Conservation (phyloP, 345 rosid species). For the Anastatica hierochuntica region DNA sequence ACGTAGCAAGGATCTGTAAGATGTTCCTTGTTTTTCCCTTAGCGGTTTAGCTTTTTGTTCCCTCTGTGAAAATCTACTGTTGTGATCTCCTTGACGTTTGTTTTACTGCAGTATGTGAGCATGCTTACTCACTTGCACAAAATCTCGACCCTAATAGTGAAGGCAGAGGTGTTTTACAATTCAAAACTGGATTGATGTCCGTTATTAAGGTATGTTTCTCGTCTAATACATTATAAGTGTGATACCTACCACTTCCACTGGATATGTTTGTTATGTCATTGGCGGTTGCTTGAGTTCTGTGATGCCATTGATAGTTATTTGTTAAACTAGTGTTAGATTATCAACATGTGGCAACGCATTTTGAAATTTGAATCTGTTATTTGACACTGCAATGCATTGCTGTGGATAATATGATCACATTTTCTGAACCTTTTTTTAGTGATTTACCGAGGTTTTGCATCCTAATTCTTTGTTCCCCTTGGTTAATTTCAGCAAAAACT, state of each 20-base stretch:
- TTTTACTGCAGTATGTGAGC: constrained; percentile 76
- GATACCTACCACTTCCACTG: no score
- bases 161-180: constrained; percentile 95
- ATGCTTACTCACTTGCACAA: constrained; percentile 90
- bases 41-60: no score
- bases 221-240: no score
- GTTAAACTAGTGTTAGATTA: not conserved
- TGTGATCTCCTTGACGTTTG: constrained; percentile 7
- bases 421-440: no score
- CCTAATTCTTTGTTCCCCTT: constrained; percentile 3
- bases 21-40: not conserved
- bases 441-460: not conserved
- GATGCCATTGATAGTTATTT: no score
- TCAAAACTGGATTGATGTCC: constrained; percentile 95
- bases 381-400: no score
- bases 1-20: constrained; percentile 73
- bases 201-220: constrained; percentile 67
- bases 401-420: no score
- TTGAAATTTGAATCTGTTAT: not conserved
- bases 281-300: no score
- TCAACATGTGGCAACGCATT: not conserved
- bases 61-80: not conserved
- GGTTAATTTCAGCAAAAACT: constrained; percentile 78
- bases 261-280: no score
- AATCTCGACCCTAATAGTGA: constrained; percentile 97